These are phyloP conservation scores for Puya raimondii DNA, from an alignment of 176 grass and related monocot species.

Conservation along the genomic window DNA sequence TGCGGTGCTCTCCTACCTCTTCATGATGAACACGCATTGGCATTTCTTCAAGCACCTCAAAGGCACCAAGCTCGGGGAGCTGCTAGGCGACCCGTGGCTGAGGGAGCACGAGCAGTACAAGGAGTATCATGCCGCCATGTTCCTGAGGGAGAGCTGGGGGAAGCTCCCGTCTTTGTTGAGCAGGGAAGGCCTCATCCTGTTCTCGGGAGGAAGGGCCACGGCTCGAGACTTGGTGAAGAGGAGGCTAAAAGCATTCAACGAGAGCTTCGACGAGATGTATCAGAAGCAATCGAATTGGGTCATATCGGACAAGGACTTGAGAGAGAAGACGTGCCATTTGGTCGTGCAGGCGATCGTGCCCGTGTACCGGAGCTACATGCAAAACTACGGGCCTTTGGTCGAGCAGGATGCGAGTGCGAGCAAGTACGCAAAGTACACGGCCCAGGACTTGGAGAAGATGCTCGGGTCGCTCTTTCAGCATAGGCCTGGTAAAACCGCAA, in stretches of 20 bases:
- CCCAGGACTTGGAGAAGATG: conserved; percentile 74
- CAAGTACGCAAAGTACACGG: conserved; percentile 83
- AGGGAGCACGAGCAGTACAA: conserved; percentile 62
- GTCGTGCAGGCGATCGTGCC: conserved; percentile 76
- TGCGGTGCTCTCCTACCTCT: conserved; percentile 3
- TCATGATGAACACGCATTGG: conserved; percentile 21
- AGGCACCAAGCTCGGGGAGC: conserved; percentile 16
- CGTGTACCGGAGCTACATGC: conserved; percentile 88
- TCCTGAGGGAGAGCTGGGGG: conserved; percentile 81
- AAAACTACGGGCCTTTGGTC: conserved; percentile 87
- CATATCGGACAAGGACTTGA: conserved; percentile 72
- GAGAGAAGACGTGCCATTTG: conserved; percentile 52
- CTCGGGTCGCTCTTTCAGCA: conserved; percentile 46
- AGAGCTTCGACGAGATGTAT: conserved; percentile 72
- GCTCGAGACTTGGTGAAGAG: conserved; percentile 84
- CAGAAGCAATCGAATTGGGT: conserved; percentile 67
- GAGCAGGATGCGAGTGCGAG: conserved; percentile 62
- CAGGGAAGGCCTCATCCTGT: conserved; percentile 75
- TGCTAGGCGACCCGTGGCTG: conserved; percentile 14
- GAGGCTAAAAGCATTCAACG: conserved; percentile 82
- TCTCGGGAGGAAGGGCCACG: conserved; percentile 76
- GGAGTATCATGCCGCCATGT: conserved; percentile 50
- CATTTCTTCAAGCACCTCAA: conserved; percentile 21
- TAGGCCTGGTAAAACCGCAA: conserved; percentile 41
- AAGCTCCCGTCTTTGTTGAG: conserved; percentile 54